Conservation (phyloP, 2,329 filamentous ascomycete genomes). For the Allantophomopsis cytisporea region DNA sequence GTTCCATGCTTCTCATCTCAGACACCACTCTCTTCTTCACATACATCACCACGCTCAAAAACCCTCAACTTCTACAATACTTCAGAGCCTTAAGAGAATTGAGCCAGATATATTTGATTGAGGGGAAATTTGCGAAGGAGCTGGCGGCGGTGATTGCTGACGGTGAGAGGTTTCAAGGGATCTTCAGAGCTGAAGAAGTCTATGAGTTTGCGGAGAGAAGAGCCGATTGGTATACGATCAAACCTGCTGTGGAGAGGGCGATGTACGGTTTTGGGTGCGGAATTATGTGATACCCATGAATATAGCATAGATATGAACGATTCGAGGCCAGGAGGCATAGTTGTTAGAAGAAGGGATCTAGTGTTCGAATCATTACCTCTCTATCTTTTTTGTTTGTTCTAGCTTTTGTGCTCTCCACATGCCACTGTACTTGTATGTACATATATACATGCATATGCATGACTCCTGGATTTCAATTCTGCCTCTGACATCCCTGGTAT, state of each 20-base stretch:
- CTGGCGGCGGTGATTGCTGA: constrained; percentile 93
- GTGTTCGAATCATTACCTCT: too few species aligned
- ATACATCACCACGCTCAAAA: constrained; percentile 70
- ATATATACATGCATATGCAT: too few species aligned
- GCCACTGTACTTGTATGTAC: too few species aligned
- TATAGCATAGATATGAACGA: background rate
- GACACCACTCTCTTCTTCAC: constrained; percentile 92
- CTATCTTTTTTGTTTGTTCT: too few species aligned
- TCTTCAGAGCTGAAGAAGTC: constrained; percentile 79
- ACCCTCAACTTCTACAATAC: constrained; percentile 75
- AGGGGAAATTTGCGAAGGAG: constrained; percentile 52
- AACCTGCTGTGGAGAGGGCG: constrained; percentile 78
- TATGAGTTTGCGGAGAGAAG: constrained; percentile 85
- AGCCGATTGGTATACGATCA: constrained; percentile 44
- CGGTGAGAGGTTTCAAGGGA: constrained; percentile 74
- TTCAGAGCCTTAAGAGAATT: constrained; percentile 86
- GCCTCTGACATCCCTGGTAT: too few species aligned
- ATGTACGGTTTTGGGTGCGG: constrained; percentile 87
- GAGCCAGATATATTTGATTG: constrained; percentile 72
- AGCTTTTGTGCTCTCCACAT: too few species aligned
- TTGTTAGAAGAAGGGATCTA: too few species aligned
- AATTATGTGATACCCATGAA: constrained; percentile 52
- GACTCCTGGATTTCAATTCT: too few species aligned
- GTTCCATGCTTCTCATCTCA: constrained; percentile 83
- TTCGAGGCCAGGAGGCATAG: too few species aligned